These are phyloP conservation scores for Mrakia blollopis DNA, from an alignment of 768 basidiomycete genomes.

Conservation along the genomic window DNA sequence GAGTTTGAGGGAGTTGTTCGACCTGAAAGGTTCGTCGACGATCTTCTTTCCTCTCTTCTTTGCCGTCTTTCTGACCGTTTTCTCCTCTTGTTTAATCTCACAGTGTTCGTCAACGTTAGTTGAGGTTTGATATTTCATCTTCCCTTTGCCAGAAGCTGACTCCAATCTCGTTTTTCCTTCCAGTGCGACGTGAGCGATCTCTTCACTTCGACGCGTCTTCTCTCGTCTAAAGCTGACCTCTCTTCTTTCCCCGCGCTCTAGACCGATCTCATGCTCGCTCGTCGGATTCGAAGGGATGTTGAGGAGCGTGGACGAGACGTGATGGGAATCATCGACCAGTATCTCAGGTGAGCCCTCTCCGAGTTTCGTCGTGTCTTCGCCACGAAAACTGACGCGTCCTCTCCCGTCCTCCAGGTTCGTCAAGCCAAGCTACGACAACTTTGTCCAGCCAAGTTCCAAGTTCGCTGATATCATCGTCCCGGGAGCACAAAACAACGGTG, in stretches of 20 bases:
- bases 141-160: not conserved
- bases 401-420: conserved; percentile 58
- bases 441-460: conserved; percentile 78
- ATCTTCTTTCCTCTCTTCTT: no score
- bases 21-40: conserved; percentile 62
- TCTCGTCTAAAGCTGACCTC: conserved; percentile 25
- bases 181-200: conserved; percentile 16
- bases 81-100: no score
- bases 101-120: conserved; percentile 29
- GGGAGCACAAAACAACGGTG: conserved; percentile 66
- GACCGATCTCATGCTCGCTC: conserved; percentile 93
- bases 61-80: not conserved
- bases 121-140: not conserved
- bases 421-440: conserved; percentile 90
- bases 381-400: conserved; percentile 10
- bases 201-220: conserved; percentile 29
- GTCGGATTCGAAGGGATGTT: conserved; percentile 80
- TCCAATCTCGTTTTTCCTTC: not conserved
- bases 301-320: conserved; percentile 80
- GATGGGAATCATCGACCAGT: conserved; percentile 85
- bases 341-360: conserved; percentile 37
- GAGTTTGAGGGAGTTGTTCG: conserved; percentile 70
- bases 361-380: not conserved
- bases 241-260: conserved; percentile 50
- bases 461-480: conserved; percentile 97